phyloP scores from a whole-genome alignment of 176 grass and related monocot species.

The Phoenix dactylifera region DNA sequence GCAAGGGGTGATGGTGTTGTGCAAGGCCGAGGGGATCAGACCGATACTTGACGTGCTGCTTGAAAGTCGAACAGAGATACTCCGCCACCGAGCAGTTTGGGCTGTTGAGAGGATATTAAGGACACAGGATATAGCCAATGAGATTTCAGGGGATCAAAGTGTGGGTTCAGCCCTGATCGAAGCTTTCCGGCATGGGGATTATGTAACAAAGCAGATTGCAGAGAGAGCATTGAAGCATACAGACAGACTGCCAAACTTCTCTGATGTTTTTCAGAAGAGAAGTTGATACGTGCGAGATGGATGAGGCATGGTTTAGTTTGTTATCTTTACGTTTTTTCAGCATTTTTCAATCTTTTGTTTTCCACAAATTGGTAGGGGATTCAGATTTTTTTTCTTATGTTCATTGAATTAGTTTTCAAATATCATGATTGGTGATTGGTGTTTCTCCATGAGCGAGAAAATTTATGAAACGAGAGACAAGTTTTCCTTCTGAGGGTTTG shows the following conservation, averaged over 20 bases:
- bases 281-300: neutral
- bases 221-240: constrained; percentile 73
- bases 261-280: constrained; percentile 9
- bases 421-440: too few species aligned
- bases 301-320: too few species aligned
- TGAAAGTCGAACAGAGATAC: constrained; percentile 39
- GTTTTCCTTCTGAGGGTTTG: too few species aligned
- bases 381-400: too few species aligned
- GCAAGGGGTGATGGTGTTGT: constrained; percentile 56
- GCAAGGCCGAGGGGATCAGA: constrained; percentile 45
- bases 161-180: constrained; percentile 56
- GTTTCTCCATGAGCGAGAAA: too few species aligned
- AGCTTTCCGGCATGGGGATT: constrained; percentile 64
- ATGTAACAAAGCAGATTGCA: constrained; percentile 47
- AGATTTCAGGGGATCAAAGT: constrained; percentile 48
- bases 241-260: constrained; percentile 61
- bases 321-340: too few species aligned
- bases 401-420: too few species aligned
- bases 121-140: constrained; percentile 57
- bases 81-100: constrained; percentile 58
- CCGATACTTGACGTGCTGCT: constrained; percentile 57
- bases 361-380: too few species aligned
- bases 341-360: too few species aligned
- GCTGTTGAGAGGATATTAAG: constrained; percentile 69
- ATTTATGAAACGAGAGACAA: too few species aligned